Evolutionary conservation across 2,329 filamentous ascomycete genomes (phyloP).

Genomic region (Whalleya microplaca): DNA sequence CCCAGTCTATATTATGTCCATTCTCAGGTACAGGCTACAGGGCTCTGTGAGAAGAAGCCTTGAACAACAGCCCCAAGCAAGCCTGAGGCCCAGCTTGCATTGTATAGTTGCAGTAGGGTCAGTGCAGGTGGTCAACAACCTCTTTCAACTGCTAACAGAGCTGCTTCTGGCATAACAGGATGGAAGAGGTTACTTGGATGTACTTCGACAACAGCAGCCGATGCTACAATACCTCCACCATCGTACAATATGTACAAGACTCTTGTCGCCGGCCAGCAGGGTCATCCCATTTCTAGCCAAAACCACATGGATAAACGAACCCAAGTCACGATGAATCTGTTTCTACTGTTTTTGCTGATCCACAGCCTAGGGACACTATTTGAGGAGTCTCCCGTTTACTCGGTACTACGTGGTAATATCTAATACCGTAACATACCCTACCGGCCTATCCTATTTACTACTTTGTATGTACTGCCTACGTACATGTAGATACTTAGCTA

Average conservation of each 20-base stretch:
- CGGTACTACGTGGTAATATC: slow-evolving; percentile 2
- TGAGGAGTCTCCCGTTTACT: neutral
- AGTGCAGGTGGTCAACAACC: neutral
- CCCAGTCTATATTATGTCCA: slow-evolving; percentile 26
- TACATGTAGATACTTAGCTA: neutral
- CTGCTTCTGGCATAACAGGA: no score
- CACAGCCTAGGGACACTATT: slow-evolving; percentile 5
- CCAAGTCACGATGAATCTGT: slow-evolving; percentile 24
- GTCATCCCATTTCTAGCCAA: slow-evolving; percentile 28
- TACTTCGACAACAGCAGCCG: slow-evolving; percentile 10
- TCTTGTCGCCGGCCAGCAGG: slow-evolving; percentile 15
- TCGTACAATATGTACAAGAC: slow-evolving; percentile 8
- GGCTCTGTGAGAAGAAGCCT: no score
- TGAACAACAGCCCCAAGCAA: neutral
- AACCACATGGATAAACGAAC: slow-evolving; percentile 27
- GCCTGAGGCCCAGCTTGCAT: neutral
- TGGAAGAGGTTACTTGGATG: neutral
- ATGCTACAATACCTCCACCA: slow-evolving; percentile 12
- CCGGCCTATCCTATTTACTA: neutral
- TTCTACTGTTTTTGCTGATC: slow-evolving; percentile 23
- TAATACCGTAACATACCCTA: slow-evolving; percentile 1
- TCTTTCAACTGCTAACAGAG: neutral
- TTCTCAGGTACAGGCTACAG: neutral
- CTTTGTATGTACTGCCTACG: neutral
- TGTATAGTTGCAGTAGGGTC: neutral